These are phyloP conservation scores for Neurospora sp. DNA, from an alignment of 495 filamentous ascomycete genomes.

Conservation along the genomic window DNA sequence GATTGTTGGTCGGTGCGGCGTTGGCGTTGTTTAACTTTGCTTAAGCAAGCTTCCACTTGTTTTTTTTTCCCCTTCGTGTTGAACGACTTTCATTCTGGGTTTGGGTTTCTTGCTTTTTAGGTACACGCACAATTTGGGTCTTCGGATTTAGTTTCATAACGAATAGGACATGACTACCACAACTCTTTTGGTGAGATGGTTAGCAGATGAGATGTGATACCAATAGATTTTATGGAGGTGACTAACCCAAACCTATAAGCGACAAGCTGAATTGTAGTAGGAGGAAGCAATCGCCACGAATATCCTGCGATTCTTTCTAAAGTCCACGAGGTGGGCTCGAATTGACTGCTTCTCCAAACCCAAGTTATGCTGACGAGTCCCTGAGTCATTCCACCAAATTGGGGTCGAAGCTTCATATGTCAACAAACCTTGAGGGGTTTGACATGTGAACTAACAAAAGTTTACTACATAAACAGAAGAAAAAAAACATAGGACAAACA, in stretches of 20 bases:
- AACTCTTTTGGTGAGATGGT: constrained; percentile 8
- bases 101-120: not conserved
- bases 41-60: not conserved
- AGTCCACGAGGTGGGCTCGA: not conserved
- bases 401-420: not conserved
- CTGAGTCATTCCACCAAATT: not conserved
- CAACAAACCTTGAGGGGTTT: not conserved
- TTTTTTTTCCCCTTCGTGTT: not conserved
- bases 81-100: not conserved
- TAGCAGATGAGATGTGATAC: not conserved
- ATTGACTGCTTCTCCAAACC: not conserved
- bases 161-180: constrained; percentile 10
- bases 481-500: not conserved
- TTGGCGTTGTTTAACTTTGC: not conserved
- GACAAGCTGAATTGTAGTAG: not conserved
- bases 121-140: not conserved
- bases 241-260: not conserved
- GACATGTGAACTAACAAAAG: not conserved
- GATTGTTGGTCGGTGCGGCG: not conserved
- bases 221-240: not conserved
- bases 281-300: not conserved
- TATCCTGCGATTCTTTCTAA: not conserved
- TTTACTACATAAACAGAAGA: not conserved
- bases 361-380: not conserved
- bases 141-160: not conserved